Evolutionary conservation across 2,329 filamentous ascomycete species (phyloP), one percentile per base, ranked within the genome.

Genomic region (Hypoxylon rubiginosum): DNA sequence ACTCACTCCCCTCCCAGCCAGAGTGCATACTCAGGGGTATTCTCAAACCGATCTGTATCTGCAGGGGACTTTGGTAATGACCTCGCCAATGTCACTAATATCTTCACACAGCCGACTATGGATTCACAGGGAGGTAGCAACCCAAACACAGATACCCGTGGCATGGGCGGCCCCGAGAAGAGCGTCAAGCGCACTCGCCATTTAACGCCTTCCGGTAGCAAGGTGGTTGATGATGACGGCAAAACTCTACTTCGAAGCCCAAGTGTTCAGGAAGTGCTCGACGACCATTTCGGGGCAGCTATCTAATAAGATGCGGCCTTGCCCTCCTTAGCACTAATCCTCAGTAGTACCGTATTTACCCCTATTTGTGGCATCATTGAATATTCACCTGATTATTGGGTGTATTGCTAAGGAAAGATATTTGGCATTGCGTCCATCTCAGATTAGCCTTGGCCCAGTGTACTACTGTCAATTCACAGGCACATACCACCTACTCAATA

Each of bases 201-300:
- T 54, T 83, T 84, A 52, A 85, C 84, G 0, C 82, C 83, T 7
- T 78, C 78, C 2, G 82, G 83, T 36, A 72, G 77, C n/a, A 83
- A 81, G 67, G 80, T 73, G 8, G 80, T 84, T 15, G 84, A 84
- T 41, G 81, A 83, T 19, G 82, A 85, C 53, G 81, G 85, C 45
- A 82, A 85, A 64, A 79, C 81, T 34, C 78, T 78, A 11, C 76
- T 78, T 26, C 69, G 63, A n/a, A 82, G 78, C 58, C 79, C 80
- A 7, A 73, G 70, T 36, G 55, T 74, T 30, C 70, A 69, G 54
- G 67, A 69, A 49, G 70, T 63, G 11, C 60, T 73, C 4, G 70
- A 62, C 6, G 70, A 71, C 17, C 67, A 67, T 28, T 61, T 70
- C 7, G 63, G 34, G 19, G 67, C 69, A 41, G 45, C 39, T 2